Percentiles rank a stretch among this genome's conserved stretches.
Evolutionary conservation across 176 grass and related monocot genomes (phyloP).

Genomic region (Triticum turgidum): DNA sequence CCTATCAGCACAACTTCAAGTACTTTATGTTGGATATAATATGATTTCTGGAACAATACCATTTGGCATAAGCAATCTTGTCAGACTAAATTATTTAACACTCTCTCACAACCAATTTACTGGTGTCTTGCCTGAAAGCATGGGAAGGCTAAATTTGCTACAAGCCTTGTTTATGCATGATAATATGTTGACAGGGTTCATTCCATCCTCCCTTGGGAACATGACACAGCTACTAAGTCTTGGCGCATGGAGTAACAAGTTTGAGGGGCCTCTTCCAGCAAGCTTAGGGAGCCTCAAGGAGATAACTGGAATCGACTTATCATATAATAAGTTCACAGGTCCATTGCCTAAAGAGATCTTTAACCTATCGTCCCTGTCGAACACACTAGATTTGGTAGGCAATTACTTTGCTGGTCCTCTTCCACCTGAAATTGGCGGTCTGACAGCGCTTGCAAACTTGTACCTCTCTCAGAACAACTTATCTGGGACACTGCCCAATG

Average conservation of each 20-base stretch:
- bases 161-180: not conserved
- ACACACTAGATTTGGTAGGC: constrained; percentile 16
- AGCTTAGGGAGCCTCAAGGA: constrained; percentile 14
- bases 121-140: constrained; percentile 37
- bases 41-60: constrained; percentile 38
- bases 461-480: constrained; percentile 34
- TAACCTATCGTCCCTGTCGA: constrained; percentile 16
- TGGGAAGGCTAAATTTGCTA: constrained; percentile 39
- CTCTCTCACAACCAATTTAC: constrained; percentile 21
- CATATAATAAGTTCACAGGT: constrained; percentile 9
- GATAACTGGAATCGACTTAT: not conserved
- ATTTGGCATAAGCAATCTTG: constrained; percentile 28
- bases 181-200: constrained; percentile 34
- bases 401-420: constrained; percentile 45
- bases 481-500: not conserved
- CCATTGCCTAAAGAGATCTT: constrained; percentile 18
- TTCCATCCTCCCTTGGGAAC: constrained; percentile 35
- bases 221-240: constrained; percentile 18
- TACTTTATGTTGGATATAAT: constrained; percentile 25
- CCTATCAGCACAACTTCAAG: constrained; percentile 39
- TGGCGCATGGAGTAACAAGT: not conserved
- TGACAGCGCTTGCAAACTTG: constrained; percentile 27
- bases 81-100: not conserved
- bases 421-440: constrained; percentile 23
- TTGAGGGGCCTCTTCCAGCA: constrained; percentile 26